Conservation (phyloP, 768 basidiomycete genomes). For the Mrakia gelida region DNA sequence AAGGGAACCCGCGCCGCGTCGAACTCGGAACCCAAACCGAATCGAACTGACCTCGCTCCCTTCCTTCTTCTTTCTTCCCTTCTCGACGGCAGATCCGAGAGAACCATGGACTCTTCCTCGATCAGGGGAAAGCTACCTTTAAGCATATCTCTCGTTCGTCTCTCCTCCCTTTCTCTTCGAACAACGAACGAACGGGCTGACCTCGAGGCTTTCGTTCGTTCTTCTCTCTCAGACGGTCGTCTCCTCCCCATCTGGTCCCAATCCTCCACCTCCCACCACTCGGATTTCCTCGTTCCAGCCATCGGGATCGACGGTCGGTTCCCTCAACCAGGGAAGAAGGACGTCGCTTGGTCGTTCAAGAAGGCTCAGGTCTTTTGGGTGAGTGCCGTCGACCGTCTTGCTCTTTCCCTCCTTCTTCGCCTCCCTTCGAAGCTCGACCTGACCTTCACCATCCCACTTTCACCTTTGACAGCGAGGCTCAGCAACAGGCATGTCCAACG, state of each 20-base stretch:
- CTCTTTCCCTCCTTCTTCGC: not conserved
- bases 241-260: constrained; percentile 14
- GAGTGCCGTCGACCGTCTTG: not conserved
- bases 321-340: constrained; percentile 7
- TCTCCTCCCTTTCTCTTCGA: not conserved
- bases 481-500: constrained; percentile 8
- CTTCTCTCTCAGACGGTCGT: not conserved
- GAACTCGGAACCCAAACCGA: not conserved
- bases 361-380: constrained; percentile 7
- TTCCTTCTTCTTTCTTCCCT: not conserved
- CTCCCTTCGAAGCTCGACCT: not conserved
- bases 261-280: constrained; percentile 3
- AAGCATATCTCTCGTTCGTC: constrained; percentile 8
- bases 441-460: not conserved
- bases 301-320: constrained; percentile 7
- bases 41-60: not conserved
- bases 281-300: not conserved
- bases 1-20: not conserved
- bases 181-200: too few relatives aligned
- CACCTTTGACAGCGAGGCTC: not conserved
- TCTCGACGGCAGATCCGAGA: not conserved
- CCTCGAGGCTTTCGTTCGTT: not conserved
- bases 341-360: constrained; percentile 6
- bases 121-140: not conserved
- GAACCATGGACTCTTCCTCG: constrained; percentile 12